Percentiles rank a stretch among this genome's conserved stretches.
Evolutionary conservation across 768 basidiomycete genomes (phyloP).

Genomic region (Rhizopogon salebrosus): DNA sequence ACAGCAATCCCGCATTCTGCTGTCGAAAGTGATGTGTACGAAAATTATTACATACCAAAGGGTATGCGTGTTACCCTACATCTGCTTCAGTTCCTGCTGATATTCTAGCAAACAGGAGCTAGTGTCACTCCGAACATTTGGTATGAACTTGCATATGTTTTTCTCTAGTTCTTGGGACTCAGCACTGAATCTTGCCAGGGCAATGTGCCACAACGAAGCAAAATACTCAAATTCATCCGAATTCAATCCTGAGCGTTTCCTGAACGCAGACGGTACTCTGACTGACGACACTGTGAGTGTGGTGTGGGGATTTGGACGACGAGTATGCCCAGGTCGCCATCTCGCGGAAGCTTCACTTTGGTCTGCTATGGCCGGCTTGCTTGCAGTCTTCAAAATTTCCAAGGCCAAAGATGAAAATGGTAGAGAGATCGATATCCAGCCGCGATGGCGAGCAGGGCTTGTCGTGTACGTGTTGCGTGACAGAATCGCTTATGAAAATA

Average conservation of each 20-base stretch:
- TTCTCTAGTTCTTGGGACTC: background rate
- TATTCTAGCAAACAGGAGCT: background rate
- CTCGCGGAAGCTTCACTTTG: slow-evolving; percentile 31
- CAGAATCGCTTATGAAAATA: too few relatives aligned
- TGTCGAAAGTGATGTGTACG: background rate
- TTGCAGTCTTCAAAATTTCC: slow-evolving; percentile 4
- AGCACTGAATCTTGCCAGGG: slow-evolving; percentile 6
- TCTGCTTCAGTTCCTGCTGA: too few relatives aligned
- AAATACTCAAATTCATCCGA: slow-evolving; percentile 33
- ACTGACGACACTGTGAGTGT: background rate
- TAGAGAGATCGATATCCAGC: slow-evolving; percentile 1
- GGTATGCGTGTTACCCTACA: background rate
- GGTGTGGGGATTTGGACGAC: slow-evolving; percentile 32
- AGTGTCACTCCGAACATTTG: slow-evolving; percentile 2
- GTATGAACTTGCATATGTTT: background rate
- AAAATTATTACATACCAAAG: slow-evolving; percentile 1
- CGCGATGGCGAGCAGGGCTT: background rate
- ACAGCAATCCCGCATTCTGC: background rate
- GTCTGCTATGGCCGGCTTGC: slow-evolving; percentile 1
- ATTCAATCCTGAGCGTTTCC: slow-evolving; percentile 33
- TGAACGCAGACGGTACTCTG: slow-evolving; percentile 3
- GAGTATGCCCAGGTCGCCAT: slow-evolving; percentile 34
- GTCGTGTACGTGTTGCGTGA: too few relatives aligned
- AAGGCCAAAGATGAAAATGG: slow-evolving; percentile 5
- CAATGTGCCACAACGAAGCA: slow-evolving; percentile 18